These are phyloP conservation scores for Gaeumannomyces tritici DNA, from an alignment of 2,329 filamentous ascomycete genomes.

Conservation along the genomic window DNA sequence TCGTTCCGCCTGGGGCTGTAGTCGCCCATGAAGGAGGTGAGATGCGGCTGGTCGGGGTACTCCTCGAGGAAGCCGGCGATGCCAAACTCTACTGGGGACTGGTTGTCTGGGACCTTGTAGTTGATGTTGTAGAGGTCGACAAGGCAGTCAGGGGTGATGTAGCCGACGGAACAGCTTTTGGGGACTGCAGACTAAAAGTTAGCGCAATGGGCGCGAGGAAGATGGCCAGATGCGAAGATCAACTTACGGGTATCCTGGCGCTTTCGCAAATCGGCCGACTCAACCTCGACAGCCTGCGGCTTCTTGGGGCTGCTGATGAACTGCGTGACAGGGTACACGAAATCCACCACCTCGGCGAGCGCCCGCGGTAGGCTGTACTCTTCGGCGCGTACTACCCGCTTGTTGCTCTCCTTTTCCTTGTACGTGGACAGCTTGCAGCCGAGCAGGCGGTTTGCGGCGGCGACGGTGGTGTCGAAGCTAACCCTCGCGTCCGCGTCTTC, in stretches of 20 bases:
- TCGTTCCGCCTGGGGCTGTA: constrained; percentile 12
- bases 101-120: constrained; percentile 19
- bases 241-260: background rate
- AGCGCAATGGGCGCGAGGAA: no score
- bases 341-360: constrained; percentile 43
- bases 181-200: background rate
- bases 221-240: no score
- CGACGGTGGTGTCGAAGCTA: constrained; percentile 42
- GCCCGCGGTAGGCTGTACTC: constrained; percentile 52
- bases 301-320: constrained; percentile 35
- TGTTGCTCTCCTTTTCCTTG: constrained; percentile 28
- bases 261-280: background rate
- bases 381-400: constrained; percentile 39
- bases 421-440: constrained; percentile 49
- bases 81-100: constrained; percentile 21
- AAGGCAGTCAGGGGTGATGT: constrained; percentile 37
- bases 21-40: constrained; percentile 20
- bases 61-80: constrained; percentile 35
- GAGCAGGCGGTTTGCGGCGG: constrained; percentile 44
- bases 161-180: constrained; percentile 25
- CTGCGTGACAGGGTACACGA: constrained; percentile 57
- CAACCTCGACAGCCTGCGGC: constrained; percentile 10
- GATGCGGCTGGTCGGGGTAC: constrained; percentile 33
- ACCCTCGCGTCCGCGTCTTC: constrained; percentile 19
- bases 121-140: constrained; percentile 36